A percentile compares a stretch with the other conserved stretches of the same genome.
Evolutionary conservation across 805 yeast genomes (phyloP).

Genomic region (Metschnikowia borealis): DNA sequence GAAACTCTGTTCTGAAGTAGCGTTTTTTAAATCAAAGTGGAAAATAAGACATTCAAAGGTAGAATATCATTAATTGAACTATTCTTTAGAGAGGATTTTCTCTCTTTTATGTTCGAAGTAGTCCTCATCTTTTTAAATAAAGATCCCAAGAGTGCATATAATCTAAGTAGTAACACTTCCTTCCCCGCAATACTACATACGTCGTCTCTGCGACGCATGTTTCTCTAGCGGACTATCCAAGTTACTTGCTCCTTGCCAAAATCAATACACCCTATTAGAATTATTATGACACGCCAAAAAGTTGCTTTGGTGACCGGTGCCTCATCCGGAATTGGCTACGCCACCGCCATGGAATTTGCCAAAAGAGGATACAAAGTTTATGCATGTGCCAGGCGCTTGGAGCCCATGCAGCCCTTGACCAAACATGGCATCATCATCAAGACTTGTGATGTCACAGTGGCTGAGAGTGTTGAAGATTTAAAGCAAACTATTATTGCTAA

Average conservation of each 20-base stretch:
- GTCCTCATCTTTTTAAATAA: no score
- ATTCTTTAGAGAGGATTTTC: no score
- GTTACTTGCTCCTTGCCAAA: neutral
- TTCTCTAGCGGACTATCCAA: neutral
- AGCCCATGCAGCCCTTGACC: constrained; percentile 52
- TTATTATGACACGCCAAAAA: constrained; percentile 23
- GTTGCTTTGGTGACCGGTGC: constrained; percentile 58
- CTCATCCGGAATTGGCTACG: constrained; percentile 56
- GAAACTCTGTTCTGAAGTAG: no score
- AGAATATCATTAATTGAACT: no score
- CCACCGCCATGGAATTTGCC: constrained; percentile 44
- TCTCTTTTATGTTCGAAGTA: no score
- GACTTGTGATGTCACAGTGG: constrained; percentile 54
- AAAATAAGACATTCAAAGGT: no score
- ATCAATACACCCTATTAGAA: neutral
- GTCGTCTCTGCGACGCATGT: neutral
- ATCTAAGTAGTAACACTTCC: neutral
- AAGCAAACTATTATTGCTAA: constrained; percentile 39
- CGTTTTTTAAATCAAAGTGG: no score
- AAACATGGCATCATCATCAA: constrained; percentile 45
- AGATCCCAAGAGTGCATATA: neutral
- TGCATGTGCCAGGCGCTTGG: constrained; percentile 70
- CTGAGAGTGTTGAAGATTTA: constrained; percentile 43
- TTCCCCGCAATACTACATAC: neutral
- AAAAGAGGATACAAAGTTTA: constrained; percentile 54